Percentiles rank a stretch among this genome's conserved stretches.
These are phyloP conservation scores for Melastoma candidum DNA, from an alignment of 441 rosid genomes.

Conservation along the genomic window DNA sequence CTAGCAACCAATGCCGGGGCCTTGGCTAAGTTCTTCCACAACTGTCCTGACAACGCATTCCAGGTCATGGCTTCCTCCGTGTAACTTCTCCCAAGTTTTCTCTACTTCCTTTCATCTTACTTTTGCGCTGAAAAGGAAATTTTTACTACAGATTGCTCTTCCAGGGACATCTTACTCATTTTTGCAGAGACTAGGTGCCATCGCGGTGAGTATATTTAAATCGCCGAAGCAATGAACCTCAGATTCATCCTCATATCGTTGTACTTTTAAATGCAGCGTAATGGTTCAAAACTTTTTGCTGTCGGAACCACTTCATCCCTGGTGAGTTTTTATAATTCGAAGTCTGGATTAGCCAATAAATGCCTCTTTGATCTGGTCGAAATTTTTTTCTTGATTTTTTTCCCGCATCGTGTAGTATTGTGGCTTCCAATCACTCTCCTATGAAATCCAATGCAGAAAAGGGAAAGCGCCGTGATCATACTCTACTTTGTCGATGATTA, in stretches of 20 bases:
- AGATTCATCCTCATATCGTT: neutral
- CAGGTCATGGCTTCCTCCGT: conserved; percentile 36
- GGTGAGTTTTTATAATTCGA: conserved; percentile 30
- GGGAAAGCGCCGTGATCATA: no score
- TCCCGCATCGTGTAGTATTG: no score
- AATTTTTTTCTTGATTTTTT: no score
- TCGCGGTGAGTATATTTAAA: conserved; percentile 43
- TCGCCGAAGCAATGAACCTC: conserved; percentile 5
- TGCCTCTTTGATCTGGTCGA: no score
- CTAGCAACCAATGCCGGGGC: conserved; percentile 47
- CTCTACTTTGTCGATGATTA: no score
- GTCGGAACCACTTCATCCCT: conserved; percentile 86
- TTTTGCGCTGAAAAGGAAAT: neutral
- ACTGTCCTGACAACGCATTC: conserved; percentile 80
- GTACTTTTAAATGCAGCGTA: conserved; percentile 48
- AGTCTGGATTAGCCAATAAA: no score
- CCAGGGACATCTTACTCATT: conserved; percentile 80
- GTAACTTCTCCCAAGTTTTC: no score
- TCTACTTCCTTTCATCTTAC: no score
- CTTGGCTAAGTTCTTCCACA: conserved; percentile 58
- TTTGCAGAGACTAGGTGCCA: conserved; percentile 75
- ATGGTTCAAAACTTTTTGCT: conserved; percentile 85
- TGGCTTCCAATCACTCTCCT: no score
- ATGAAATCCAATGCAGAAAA: no score
- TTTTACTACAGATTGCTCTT: conserved; percentile 55